phyloP scores from a whole-genome alignment of 768 basidiomycete species.

The Podaxis mareebaensis region DNA sequence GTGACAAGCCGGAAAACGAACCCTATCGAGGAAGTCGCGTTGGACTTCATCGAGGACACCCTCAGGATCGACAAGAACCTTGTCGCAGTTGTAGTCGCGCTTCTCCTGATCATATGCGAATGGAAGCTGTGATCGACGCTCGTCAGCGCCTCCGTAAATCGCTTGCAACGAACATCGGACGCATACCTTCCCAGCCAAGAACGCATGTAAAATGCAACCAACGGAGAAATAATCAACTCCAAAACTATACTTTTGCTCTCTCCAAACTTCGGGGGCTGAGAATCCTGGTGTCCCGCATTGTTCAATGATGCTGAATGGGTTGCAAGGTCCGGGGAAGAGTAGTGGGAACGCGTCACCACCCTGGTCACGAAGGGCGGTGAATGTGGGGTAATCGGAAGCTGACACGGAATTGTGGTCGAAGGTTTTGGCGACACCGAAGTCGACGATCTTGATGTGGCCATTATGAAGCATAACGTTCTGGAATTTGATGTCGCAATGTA shows the following conservation, averaged over 20 bases:
- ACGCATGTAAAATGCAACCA: background rate
- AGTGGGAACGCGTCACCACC: background rate
- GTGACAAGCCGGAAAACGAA: background rate
- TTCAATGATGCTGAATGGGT: background rate
- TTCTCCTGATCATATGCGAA: background rate
- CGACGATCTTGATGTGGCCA: background rate
- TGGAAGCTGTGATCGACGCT: background rate
- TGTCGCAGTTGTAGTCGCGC: background rate
- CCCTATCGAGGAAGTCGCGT: background rate
- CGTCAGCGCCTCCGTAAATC: background rate
- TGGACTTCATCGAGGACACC: background rate
- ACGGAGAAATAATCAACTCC: background rate
- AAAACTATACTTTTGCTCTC: background rate
- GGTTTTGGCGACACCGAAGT: slow-evolving; percentile 2
- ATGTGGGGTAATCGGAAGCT: background rate
- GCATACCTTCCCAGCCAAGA: background rate
- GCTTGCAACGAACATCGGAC: background rate
- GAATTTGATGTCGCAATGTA: slow-evolving; percentile 5
- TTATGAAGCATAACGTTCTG: slow-evolving; percentile 1
- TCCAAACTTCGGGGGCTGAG: background rate
- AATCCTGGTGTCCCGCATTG: background rate
- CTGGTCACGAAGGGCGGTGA: background rate
- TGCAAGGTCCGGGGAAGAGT: background rate
- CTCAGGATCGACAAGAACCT: background rate
- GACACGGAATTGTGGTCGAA: background rate